These are phyloP conservation scores for Apiospora sp. DNA, from an alignment of 2,329 filamentous ascomycete genomes.

Conservation along the genomic window DNA sequence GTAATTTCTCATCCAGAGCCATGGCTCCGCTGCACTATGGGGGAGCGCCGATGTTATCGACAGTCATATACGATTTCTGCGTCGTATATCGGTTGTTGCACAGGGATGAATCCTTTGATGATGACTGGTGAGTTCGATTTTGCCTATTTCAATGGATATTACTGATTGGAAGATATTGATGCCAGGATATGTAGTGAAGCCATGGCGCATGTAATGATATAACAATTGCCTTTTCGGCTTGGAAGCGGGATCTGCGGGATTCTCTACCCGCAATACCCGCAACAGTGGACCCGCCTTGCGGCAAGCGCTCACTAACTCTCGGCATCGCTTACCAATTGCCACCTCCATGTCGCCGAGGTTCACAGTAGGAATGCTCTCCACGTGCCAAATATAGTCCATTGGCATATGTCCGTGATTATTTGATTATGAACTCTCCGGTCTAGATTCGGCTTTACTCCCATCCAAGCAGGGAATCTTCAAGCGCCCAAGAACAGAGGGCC, in stretches of 20 bases:
- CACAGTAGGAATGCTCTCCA: too few relatives aligned
- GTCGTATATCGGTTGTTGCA: not conserved
- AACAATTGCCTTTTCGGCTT: slow-evolving; percentile 7
- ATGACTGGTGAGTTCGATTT: not conserved
- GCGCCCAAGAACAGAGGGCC: not conserved
- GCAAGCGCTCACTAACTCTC: not conserved
- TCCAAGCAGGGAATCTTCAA: not conserved
- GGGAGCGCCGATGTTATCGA: not conserved
- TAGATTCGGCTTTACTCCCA: not conserved
- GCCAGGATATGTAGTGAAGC: not conserved
- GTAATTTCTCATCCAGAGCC: not conserved
- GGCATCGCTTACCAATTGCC: not conserved
- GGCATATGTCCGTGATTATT: not conserved
- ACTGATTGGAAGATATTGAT: not conserved
- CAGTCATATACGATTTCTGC: not conserved
- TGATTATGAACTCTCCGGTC: not conserved
- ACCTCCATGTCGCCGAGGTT: not conserved
- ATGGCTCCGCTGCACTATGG: not conserved
- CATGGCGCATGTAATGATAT: not conserved
- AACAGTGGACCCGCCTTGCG: not conserved
- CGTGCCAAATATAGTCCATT: too few relatives aligned
- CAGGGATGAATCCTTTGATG: too few relatives aligned
- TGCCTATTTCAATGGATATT: not conserved
- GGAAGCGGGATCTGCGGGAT: slow-evolving; percentile 13
- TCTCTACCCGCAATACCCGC: slow-evolving; percentile 13